These are phyloP conservation scores for Coniochaeta sp. DNA, from an alignment of 2,329 filamentous ascomycete genomes.

Conservation along the genomic window DNA sequence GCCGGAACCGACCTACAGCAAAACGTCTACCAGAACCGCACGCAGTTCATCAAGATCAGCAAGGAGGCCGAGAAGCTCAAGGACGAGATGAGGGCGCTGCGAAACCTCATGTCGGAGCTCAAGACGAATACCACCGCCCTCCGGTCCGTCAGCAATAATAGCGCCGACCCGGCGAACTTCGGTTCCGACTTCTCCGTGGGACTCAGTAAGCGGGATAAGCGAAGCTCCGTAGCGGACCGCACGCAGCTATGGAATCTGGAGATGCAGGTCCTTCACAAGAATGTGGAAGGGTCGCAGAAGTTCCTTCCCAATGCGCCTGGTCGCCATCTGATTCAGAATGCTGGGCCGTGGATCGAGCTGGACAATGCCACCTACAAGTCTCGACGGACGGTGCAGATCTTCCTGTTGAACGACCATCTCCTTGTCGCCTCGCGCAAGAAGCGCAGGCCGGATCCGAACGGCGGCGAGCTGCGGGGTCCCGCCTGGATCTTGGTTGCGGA, in stretches of 20 bases:
- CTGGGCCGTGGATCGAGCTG: conserved; percentile 88
- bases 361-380: conserved; percentile 98
- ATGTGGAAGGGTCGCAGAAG: conserved; percentile 95
- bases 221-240: conserved; percentile 76
- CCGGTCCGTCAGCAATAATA: conserved; percentile 45
- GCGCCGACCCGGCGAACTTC: conserved; percentile 38
- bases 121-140: conserved; percentile 68
- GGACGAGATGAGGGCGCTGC: conserved; percentile 85
- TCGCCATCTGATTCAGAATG: conserved; percentile 91
- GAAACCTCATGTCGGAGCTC: conserved; percentile 86
- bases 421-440: conserved; percentile 90
- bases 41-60: conserved; percentile 98
- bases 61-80: conserved; percentile 98
- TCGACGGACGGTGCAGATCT: conserved; percentile 79
- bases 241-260: conserved; percentile 62
- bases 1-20: conserved; percentile 83
- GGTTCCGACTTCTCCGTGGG: conserved; percentile 46
- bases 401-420: conserved; percentile 89
- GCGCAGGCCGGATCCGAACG: conserved; percentile 67
- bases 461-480: conserved; percentile 41
- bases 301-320: conserved; percentile 85
- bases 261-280: conserved; percentile 85
- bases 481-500: conserved; percentile 81
- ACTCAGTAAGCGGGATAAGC: conserved; percentile 67
- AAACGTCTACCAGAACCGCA: conserved; percentile 93